Evolutionary conservation across 2,329 filamentous ascomycete species (phyloP).

Genomic region (Paracoccidioides brasiliensis): DNA sequence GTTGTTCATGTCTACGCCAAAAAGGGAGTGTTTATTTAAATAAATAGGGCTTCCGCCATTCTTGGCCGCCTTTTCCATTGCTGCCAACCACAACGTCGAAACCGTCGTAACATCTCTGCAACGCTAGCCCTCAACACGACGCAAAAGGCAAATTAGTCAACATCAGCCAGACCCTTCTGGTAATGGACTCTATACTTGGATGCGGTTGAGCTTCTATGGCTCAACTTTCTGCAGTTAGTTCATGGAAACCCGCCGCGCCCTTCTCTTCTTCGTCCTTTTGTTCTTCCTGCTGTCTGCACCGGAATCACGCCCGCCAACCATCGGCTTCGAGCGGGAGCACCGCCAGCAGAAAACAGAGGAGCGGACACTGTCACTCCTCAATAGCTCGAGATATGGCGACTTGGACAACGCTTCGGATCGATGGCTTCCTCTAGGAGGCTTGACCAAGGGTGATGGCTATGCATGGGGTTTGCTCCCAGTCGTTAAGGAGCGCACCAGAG

Average conservation of each 20-base stretch:
- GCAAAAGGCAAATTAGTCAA: neutral
- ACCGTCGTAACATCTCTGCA: neutral
- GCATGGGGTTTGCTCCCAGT: constrained; percentile 60
- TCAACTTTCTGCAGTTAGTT: constrained; percentile 14
- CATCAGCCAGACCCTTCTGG: constrained; percentile 1
- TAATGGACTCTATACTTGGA: constrained; percentile 6
- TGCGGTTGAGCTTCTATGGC: constrained; percentile 10
- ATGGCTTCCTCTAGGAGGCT: constrained; percentile 63
- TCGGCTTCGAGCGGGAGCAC: constrained; percentile 31
- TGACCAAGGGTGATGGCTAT: constrained; percentile 59
- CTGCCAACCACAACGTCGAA: neutral
- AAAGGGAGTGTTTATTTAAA: too few relatives aligned
- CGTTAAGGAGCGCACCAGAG: constrained; percentile 52
- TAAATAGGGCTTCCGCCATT: neutral
- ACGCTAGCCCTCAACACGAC: neutral
- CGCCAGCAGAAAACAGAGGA: constrained; percentile 39
- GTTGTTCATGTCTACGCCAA: too few relatives aligned
- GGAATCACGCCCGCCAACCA: constrained; percentile 29
- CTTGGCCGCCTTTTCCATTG: neutral
- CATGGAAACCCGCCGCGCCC: constrained; percentile 37
- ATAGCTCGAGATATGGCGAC: constrained; percentile 40
- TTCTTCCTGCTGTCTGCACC: constrained; percentile 42
- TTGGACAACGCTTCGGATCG: constrained; percentile 33
- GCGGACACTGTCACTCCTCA: constrained; percentile 37
- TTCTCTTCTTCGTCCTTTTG: constrained; percentile 38